Percentiles rank a stretch among this genome's conserved stretches.
These are phyloP conservation scores for Phytopythium kandeliae DNA, from an alignment of 352 stramenopile genomes.

Conservation along the genomic window DNA sequence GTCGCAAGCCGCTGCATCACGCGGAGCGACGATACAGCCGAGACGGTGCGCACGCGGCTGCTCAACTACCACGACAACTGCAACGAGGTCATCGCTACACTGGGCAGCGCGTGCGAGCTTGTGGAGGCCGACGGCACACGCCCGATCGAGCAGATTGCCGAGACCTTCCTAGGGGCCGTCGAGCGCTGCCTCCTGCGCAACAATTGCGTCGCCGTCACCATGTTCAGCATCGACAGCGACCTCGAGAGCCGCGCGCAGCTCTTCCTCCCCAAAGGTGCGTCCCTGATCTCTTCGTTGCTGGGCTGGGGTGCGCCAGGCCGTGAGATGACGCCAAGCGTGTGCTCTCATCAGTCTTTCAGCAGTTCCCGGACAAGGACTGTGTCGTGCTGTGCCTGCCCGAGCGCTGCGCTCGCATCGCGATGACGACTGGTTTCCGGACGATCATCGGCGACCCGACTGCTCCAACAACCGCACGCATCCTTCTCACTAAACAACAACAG, in stretches of 20 bases:
- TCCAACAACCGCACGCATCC: slow-evolving; percentile 35
- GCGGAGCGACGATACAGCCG: slow-evolving; percentile 84
- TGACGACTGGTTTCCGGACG: slow-evolving; percentile 42
- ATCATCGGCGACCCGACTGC: slow-evolving; percentile 28
- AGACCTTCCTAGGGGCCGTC: slow-evolving; percentile 42
- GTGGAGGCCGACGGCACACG: slow-evolving; percentile 39
- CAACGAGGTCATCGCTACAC: slow-evolving; percentile 29
- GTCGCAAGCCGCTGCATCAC: slow-evolving; percentile 58
- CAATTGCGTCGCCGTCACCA: slow-evolving; percentile 45
- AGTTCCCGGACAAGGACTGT: slow-evolving; percentile 55
- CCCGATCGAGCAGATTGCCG: slow-evolving; percentile 45
- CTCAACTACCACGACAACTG: slow-evolving; percentile 80
- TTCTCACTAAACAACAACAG: slow-evolving; percentile 18
- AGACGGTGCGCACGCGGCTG: slow-evolving; percentile 86
- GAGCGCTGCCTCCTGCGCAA: slow-evolving; percentile 52
- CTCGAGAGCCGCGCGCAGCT: slow-evolving; percentile 35
- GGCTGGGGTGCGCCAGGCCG: too few species aligned
- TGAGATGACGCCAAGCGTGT: too few species aligned
- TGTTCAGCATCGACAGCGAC: slow-evolving; percentile 42
- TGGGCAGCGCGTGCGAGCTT: slow-evolving; percentile 40
- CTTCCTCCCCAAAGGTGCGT: slow-evolving; percentile 55
- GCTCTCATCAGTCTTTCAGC: slow-evolving; percentile 57
- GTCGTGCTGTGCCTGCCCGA: slow-evolving; percentile 47
- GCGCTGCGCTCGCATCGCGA: slow-evolving; percentile 25
- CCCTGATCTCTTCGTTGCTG: too few species aligned